Base-by-base conservation (phyloP, 2,329 filamentous ascomycete genomes). In the Fusarium solani-melongenae region DNA sequence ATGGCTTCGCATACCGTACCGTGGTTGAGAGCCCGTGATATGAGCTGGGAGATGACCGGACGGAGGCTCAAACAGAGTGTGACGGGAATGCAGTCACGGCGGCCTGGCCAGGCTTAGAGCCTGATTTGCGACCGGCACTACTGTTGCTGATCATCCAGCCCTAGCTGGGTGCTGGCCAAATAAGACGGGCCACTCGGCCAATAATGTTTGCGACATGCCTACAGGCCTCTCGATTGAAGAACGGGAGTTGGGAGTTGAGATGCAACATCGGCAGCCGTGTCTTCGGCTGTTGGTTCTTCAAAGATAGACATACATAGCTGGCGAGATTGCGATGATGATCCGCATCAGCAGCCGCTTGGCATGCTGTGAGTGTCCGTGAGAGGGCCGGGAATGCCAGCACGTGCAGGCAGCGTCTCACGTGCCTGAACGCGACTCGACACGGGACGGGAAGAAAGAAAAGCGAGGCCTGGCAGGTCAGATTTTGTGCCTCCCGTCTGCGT, bases 271-370 rank as follows among this genome's bases (percentile, higher is more conserved):
- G 56, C 34, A 53, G 49, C 49, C 39, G 24, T 61, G 46, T 59
- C 39, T 22, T 33, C 20, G 36, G 56, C 44, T 17, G 41, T 44
- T 57, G 34, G 36, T 49, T 29, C 20, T 36, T 27, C 46, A 12
- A 24, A 27, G 55, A 38, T 17, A 57, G 22, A 34, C 17, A 41
- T 41, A n/a, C 17, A 34, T 41, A n/a, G 27, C 61, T 62, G 46
- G 36, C 64, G 56, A 68, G 46, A 46, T 51, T 55, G 34, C 60
- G 24, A 62, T 74, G 39, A 34, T 56, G 71, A 73, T 71, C 63
- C n/a, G n/a, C 71, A 62, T 64, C 41, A 57, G 60, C 11, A 20
- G 59, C 59, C 44, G 44, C 59, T 62, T 62, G 44, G 44, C 58
- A 24, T 36, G 33, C 39, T 61, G 29, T 20, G 51, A 20, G 51